Percentiles rank a stretch among this genome's conserved stretches.
Conservation (phyloP, 768 basidiomycete genomes). For the Epithele typhae region DNA sequence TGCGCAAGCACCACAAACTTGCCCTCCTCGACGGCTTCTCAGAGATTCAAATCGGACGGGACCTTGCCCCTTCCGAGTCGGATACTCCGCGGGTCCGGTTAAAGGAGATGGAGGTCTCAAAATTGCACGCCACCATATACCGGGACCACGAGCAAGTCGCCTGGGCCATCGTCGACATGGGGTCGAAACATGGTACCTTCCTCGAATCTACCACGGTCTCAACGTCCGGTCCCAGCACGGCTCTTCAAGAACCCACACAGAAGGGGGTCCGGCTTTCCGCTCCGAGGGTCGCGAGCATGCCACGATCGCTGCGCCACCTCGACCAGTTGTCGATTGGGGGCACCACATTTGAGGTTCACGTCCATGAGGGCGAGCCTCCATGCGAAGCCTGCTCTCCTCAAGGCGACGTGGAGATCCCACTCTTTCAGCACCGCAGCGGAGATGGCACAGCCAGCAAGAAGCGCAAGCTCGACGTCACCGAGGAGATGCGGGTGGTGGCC, state of each 20-base stretch:
- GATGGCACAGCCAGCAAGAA: constrained; percentile 19
- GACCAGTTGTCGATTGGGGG: constrained; percentile 66
- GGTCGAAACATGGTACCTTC: constrained; percentile 82
- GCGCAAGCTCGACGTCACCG: constrained; percentile 16
- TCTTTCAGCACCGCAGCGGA: constrained; percentile 37
- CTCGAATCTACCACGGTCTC: constrained; percentile 26
- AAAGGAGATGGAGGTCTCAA: constrained; percentile 83
- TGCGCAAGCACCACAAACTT: constrained; percentile 47
- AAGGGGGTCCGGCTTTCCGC: constrained; percentile 55
- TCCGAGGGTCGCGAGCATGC: constrained; percentile 63
- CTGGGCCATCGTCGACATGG: constrained; percentile 83
- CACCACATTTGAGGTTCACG: constrained; percentile 67
- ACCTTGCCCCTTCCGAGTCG: constrained; percentile 47
- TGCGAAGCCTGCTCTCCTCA: constrained; percentile 57
- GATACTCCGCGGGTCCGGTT: constrained; percentile 62
- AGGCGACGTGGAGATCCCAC: constrained; percentile 53
- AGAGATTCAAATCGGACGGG: constrained; percentile 73
- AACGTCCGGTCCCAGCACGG: constrained; percentile 5
- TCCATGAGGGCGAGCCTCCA: constrained; percentile 57
- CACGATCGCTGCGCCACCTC: constrained; percentile 55
- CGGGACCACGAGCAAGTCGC: constrained; percentile 56
- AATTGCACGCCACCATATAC: constrained; percentile 71
- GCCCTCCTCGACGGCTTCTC: constrained; percentile 59
- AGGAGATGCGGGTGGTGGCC: neutral
- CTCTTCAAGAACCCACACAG: neutral